Evolutionary conservation across 371 early-diverging fungal genomes (phyloP), one percentile per base, ranked within the genome.

Genomic region (Mortierella sp.): DNA sequence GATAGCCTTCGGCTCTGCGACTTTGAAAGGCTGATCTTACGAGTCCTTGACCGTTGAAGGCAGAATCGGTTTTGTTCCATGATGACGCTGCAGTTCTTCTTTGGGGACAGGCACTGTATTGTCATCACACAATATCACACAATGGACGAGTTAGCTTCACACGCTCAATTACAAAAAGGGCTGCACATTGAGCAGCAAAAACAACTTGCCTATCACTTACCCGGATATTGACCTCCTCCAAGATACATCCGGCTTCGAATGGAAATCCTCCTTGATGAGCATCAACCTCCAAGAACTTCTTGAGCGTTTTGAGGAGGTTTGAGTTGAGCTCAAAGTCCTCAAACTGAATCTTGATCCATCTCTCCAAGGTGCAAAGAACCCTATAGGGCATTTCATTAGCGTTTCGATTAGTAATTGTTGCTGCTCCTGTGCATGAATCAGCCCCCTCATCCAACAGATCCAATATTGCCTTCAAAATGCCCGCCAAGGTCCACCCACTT

Each of bases 261-360:
- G 43, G 45, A 68, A 80, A 86, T 2, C 83, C 87, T 2, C 64
- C 49, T 42, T 27, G 51, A 3, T 57, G 67, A 6, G 81, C 81
- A 38, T 80, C 80, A 18, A 55, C 60, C 48, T 64, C 72, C 30
- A 86, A 53, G 53, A 87, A 87, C 7, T 46, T 57, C 28, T 71
- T 78, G 18, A 87, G 57, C 6, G 67, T 60, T 30, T 71, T 74
- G 24, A 66, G 71, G 7, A 91, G 67, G 4, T 67, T 58, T 0
- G 73, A 67, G 50, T 89, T 78, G 6, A 59, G 65, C 5, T 79
- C 84, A 58, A 91, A 89, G 47, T 89, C 86, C 50, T 87, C 84
- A 47, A 79, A 85, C 51, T 85, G 85, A 8, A 90, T 58, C 43
- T 79, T 78, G 2, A 89, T 76, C 92, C 92, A 92, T 10, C 89